phyloP scores from a whole-genome alignment of 108 stramenopile species.

The Skeletonema costatum region DNA sequence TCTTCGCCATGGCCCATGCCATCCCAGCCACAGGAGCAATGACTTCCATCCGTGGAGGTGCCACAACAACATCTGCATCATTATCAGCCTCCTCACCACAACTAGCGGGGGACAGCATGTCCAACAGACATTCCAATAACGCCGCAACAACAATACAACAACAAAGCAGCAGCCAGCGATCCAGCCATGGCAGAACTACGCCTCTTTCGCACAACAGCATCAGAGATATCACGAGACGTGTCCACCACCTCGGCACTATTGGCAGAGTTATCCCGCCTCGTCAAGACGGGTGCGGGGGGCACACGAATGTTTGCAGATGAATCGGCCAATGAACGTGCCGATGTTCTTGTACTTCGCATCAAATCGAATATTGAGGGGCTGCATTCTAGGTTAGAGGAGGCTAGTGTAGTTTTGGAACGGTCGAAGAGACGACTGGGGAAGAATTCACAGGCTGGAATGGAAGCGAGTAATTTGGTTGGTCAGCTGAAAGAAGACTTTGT shows the following conservation, averaged over 20 bases:
- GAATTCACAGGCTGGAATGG: conserved; percentile 80
- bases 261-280: conserved; percentile 71
- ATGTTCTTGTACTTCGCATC: conserved; percentile 75
- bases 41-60: conserved; percentile 40
- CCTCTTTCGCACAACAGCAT: conserved; percentile 74
- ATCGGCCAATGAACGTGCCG: conserved; percentile 59
- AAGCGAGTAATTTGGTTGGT: conserved; percentile 79
- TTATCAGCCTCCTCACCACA: background rate
- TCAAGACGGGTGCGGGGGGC: conserved; percentile 57
- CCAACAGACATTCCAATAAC: background rate
- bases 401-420: conserved; percentile 55
- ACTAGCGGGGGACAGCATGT: conserved; percentile 6
- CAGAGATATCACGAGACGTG: conserved; percentile 77
- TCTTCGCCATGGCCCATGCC: conserved; percentile 66
- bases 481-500: conserved; percentile 82
- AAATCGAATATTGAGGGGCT: conserved; percentile 77
- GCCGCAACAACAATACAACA: background rate
- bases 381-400: conserved; percentile 75
- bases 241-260: conserved; percentile 70
- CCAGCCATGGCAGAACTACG: conserved; percentile 59
- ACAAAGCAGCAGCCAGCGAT: background rate
- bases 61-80: background rate
- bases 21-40: conserved; percentile 44
- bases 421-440: conserved; percentile 72
- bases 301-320: conserved; percentile 75